These are phyloP conservation scores for Pulveroboletus sp. DNA, from an alignment of 768 basidiomycete genomes.

Conservation along the genomic window DNA sequence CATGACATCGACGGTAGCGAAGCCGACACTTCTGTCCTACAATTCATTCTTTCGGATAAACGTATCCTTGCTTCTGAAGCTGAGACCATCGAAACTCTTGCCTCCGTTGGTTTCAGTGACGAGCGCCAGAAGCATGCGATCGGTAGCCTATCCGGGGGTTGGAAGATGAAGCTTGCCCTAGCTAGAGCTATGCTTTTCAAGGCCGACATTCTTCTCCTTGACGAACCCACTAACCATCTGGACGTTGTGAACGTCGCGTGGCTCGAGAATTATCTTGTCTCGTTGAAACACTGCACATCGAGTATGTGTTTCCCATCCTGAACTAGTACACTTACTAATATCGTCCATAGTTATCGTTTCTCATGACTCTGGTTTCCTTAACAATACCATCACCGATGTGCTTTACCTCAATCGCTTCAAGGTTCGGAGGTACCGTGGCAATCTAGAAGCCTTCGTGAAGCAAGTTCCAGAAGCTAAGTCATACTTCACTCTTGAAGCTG, in stretches of 20 bases:
- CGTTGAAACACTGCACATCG: slow-evolving; percentile 87
- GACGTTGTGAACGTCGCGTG: slow-evolving; percentile 97
- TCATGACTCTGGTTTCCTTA: slow-evolving; percentile 95
- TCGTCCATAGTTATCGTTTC: slow-evolving; percentile 77
- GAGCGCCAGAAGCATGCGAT: slow-evolving; percentile 83
- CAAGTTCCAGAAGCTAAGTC: slow-evolving; percentile 95
- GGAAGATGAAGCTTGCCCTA: slow-evolving; percentile 99
- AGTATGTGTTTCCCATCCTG: slow-evolving; percentile 43
- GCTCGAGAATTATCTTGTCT: slow-evolving; percentile 90
- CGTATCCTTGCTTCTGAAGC: slow-evolving; percentile 67
- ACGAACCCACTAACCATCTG: slow-evolving; percentile 96
- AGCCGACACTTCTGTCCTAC: slow-evolving; percentile 82
- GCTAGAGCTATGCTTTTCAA: slow-evolving; percentile 97
- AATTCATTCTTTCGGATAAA: slow-evolving; percentile 83
- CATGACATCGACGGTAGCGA: slow-evolving; percentile 98
- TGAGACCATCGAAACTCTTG: slow-evolving; percentile 76
- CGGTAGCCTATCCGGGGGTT: slow-evolving; percentile 92
- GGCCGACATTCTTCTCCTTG: slow-evolving; percentile 93
- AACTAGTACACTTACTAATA: slow-evolving; percentile 7
- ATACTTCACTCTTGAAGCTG: slow-evolving; percentile 94
- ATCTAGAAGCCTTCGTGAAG: slow-evolving; percentile 92
- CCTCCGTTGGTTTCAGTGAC: slow-evolving; percentile 87
- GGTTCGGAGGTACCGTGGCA: slow-evolving; percentile 90
- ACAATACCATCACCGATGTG: slow-evolving; percentile 97
- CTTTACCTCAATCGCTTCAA: slow-evolving; percentile 99